Conservation (phyloP, 1,284 basidiomycete genomes). For the Peniophora sp. region DNA sequence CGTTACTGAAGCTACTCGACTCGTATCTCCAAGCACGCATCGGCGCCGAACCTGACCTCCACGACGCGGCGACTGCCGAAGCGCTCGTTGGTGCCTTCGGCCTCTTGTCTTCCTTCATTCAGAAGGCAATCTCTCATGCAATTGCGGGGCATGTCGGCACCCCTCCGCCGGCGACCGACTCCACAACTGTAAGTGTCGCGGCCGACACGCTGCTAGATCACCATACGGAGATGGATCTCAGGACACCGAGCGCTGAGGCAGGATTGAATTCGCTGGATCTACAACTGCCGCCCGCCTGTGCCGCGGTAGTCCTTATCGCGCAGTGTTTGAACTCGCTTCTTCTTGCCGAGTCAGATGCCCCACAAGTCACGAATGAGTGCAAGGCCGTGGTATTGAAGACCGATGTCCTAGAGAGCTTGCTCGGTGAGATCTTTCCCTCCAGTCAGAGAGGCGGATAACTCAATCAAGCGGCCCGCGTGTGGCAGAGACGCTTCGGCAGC, state of each 20-base stretch:
- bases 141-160: slow-evolving; percentile 23
- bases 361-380: neutral
- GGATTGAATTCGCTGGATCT: slow-evolving; percentile 37
- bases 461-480: slow-evolving; percentile 2
- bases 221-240: neutral
- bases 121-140: slow-evolving; percentile 40
- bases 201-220: neutral
- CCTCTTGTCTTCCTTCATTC: slow-evolving; percentile 42
- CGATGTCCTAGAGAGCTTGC: slow-evolving; percentile 47
- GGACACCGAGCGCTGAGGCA: neutral
- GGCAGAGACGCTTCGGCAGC: slow-evolving; percentile 57
- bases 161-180: neutral
- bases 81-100: slow-evolving; percentile 49
- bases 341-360: slow-evolving; percentile 33
- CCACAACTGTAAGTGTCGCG: too few species aligned
- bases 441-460: neutral
- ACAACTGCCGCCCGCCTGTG: slow-evolving; percentile 68
- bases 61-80: slow-evolving; percentile 32
- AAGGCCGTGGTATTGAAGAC: neutral
- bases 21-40: slow-evolving; percentile 55
- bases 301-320: slow-evolving; percentile 68
- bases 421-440: slow-evolving; percentile 40
- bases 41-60: slow-evolving; percentile 6
- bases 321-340: slow-evolving; percentile 73
- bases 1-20: slow-evolving; percentile 79